Percentiles rank a stretch among this genome's conserved stretches.
phyloP scores from a whole-genome alignment of 1,284 basidiomycete genomes.

The Rhodotorula sp. region DNA sequence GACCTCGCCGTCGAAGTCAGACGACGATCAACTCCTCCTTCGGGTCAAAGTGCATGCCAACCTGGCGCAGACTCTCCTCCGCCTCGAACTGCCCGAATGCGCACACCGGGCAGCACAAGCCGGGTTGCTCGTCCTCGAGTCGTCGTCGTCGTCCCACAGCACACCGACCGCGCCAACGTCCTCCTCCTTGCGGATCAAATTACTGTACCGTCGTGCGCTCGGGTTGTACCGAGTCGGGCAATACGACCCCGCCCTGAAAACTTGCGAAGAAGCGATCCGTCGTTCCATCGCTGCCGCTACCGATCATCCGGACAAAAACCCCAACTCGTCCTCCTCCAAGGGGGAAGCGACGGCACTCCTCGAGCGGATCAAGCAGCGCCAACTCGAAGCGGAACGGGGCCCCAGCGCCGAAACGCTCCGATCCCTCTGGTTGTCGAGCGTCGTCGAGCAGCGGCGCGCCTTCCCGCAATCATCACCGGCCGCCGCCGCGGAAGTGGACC shows the following conservation, averaged over 20 bases:
- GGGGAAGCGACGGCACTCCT: no score
- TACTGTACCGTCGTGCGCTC: conserved; percentile 18
- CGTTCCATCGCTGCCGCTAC: no score
- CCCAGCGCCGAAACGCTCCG: conserved; percentile 2
- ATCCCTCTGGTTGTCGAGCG: not conserved
- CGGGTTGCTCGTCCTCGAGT: not conserved
- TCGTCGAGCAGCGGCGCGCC: no score
- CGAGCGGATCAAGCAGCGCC: no score
- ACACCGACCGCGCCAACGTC: not conserved
- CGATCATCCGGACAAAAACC: no score
- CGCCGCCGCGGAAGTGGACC: no score
- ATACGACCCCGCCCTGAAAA: not conserved
- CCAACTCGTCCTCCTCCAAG: no score
- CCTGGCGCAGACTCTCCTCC: conserved; percentile 15
- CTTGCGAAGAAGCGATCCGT: no score
- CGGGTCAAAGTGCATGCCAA: conserved; percentile 15
- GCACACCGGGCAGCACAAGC: conserved; percentile 4
- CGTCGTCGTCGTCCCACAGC: not conserved
- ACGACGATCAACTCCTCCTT: not conserved
- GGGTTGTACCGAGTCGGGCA: conserved; percentile 14
- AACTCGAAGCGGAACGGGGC: conserved; percentile 3
- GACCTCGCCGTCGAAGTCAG: no score
- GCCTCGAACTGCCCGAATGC: conserved; percentile 3
- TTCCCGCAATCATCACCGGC: no score
- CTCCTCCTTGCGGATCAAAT: conserved; percentile 7